phyloP scores from a whole-genome alignment of 1,284 basidiomycete genomes.

The Pseudozyma sp. region DNA sequence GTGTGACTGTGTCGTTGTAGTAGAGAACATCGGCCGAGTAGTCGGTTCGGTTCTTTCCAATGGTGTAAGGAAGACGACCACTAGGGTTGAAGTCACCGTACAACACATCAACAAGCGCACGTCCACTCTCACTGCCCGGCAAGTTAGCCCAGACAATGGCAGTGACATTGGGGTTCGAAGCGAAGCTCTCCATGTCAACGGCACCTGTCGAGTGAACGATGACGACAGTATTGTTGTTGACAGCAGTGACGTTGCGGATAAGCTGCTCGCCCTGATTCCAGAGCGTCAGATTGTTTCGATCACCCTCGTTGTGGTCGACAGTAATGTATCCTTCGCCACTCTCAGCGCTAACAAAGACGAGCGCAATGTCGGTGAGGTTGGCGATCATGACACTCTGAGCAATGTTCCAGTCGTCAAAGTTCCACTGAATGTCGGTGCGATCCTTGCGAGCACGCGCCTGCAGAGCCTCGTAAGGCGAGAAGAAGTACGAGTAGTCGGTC shows the following conservation, averaged over 20 bases:
- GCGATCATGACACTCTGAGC: conserved; percentile 51
- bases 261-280: conserved; percentile 79
- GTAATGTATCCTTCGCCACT: conserved; percentile 71
- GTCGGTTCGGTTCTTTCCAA: conserved; percentile 56
- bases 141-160: conserved; percentile 58
- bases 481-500: conserved; percentile 72
- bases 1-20: conserved; percentile 38
- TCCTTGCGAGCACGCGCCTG: conserved; percentile 74
- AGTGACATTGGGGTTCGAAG: conserved; percentile 61
- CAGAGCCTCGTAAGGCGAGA: conserved; percentile 76
- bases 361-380: conserved; percentile 70
- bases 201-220: conserved; percentile 56
- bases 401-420: conserved; percentile 75
- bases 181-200: conserved; percentile 57
- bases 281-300: conserved; percentile 81
- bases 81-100: conserved; percentile 60
- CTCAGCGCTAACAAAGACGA: conserved; percentile 75
- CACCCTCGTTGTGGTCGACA: conserved; percentile 71
- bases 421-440: conserved; percentile 72
- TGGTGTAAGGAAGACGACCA: conserved; percentile 62
- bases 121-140: conserved; percentile 58
- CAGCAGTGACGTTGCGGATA: conserved; percentile 48
- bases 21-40: conserved; percentile 54
- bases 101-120: conserved; percentile 52
- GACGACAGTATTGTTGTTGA: conserved; percentile 63